These are phyloP conservation scores for Gryganskiella cystojenkinii DNA, from an alignment of 192 early-diverging fungal genomes.

Conservation along the genomic window DNA sequence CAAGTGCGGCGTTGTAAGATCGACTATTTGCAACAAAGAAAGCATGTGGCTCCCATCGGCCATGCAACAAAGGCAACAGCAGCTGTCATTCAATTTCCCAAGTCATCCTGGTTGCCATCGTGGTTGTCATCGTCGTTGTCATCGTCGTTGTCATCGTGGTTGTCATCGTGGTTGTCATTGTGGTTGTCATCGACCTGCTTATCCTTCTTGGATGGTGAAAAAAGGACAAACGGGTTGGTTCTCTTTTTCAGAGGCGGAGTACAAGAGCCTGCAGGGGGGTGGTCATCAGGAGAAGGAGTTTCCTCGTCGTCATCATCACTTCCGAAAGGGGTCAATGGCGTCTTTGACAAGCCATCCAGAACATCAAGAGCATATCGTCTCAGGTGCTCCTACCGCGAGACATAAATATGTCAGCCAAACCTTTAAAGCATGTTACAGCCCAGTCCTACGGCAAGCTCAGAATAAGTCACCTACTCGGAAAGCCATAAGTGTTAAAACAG, in stretches of 20 bases:
- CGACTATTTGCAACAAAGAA: no score
- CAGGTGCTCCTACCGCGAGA: conserved; percentile 11
- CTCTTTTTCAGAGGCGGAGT: conserved; percentile 16
- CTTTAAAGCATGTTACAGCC: conserved; percentile 4
- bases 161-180: no score
- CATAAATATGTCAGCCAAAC: background rate
- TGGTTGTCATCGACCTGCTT: no score
- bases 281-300: background rate
- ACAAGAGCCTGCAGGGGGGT: background rate
- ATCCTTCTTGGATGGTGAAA: conserved; percentile 9
- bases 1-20: no score
- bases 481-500: no score
- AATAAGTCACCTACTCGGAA: conserved; percentile 1
- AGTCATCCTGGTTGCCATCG: no score
- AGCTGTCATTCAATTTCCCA: no score
- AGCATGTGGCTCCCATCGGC: no score
- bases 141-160: background rate
- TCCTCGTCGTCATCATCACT: background rate
- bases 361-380: conserved; percentile 1
- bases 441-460: no score
- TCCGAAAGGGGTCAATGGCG: conserved; percentile 1
- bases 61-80: no score
- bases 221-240: background rate
- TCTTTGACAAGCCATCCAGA: conserved; percentile 1
- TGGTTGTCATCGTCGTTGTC: background rate